Base-by-base conservation (phyloP, 805 yeast genomes). In the Wickerhamiella allomyrinae region DNA sequence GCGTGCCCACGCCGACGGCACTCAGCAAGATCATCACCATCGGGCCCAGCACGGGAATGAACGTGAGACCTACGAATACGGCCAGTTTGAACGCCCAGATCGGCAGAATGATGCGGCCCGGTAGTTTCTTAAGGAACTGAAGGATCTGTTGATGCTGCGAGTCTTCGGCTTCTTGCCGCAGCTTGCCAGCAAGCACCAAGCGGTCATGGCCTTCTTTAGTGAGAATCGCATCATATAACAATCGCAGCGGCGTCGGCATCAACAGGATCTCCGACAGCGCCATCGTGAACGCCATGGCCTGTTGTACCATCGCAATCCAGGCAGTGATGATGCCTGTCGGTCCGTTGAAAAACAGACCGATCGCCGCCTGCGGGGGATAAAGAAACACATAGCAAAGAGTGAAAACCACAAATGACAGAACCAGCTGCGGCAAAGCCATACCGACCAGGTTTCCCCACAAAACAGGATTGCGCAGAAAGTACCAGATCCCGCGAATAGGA, bases 31-130 rank as follows among this genome's bases (percentile, higher is more conserved):
- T 58, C 9, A 73, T 67, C 7, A 74, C 20, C 5, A 69, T n/a
- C 0, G 82, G 80, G 0, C 86, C 86, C 5, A 73, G 15, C 6
- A 76, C 29, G 0, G 86, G 86, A 11, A 79, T 62, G 41, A 67
- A 56, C 23, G 70, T 67, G 10, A 77, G 52, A 0, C 63, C 13
- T 14, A 71, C 49, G 17, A 65, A 56, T 0, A 63, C 13, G 0
- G 66, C 1, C 2, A 67, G 61, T 41, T 67, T 62, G 7, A 58
- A 14, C 0, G 71, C 39, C 59, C 73, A 64, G 23, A 57, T 54
- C 0, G 74, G 72, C 19, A 71, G 63, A 1, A 66, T 45, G 19
- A 66, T 21, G 24, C 50, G 54, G 19, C 51, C 49, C 0, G 76
- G 75, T 10, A 66, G 39, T 3, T 55, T 42, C 42, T 59, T 57